phyloP scores from a whole-genome alignment of 2,329 filamentous ascomycete species.

The Metarhizium guizhouense region DNA sequence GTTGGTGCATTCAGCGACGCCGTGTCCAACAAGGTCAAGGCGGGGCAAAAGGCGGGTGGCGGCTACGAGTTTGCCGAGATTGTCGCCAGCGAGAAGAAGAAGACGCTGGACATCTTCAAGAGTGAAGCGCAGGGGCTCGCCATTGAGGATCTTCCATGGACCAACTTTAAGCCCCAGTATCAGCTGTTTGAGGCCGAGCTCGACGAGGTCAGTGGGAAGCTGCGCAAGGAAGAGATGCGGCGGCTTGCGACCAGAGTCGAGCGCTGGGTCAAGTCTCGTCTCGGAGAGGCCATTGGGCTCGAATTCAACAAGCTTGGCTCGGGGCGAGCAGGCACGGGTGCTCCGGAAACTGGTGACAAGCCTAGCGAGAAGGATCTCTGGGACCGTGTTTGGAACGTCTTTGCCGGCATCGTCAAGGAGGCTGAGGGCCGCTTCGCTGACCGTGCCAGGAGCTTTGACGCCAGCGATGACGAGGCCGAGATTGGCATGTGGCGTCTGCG shows the following conservation, averaged over 20 bases:
- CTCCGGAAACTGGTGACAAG: constrained; percentile 69
- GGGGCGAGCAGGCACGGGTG: constrained; percentile 72
- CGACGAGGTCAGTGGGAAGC: constrained; percentile 72
- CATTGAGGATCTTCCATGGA: constrained; percentile 79
- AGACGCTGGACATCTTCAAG: constrained; percentile 66
- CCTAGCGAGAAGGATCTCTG: constrained; percentile 80
- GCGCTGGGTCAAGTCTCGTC: constrained; percentile 81
- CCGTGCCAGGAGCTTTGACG: constrained; percentile 87
- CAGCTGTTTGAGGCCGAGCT: constrained; percentile 81
- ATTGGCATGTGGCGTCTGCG: constrained; percentile 87
- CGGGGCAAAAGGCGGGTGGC: constrained; percentile 83
- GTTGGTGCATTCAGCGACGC: constrained; percentile 79
- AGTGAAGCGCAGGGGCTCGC: constrained; percentile 63
- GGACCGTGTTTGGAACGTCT: constrained; percentile 90
- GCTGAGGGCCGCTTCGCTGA: constrained; percentile 81
- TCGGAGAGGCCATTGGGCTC: constrained; percentile 79
- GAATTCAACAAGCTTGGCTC: constrained; percentile 96
- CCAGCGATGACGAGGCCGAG: constrained; percentile 81
- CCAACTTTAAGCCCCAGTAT: constrained; percentile 74
- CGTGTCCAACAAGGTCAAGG: constrained; percentile 78
- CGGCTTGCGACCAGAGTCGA: constrained; percentile 84
- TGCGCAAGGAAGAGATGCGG: constrained; percentile 94
- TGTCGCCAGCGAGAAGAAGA: constrained; percentile 72
- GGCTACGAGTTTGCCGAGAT: constrained; percentile 94
- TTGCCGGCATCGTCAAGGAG: constrained; percentile 72